Base-by-base conservation (phyloP, 202 grass and related monocot species). In the Saccharum hybrid region DNA sequence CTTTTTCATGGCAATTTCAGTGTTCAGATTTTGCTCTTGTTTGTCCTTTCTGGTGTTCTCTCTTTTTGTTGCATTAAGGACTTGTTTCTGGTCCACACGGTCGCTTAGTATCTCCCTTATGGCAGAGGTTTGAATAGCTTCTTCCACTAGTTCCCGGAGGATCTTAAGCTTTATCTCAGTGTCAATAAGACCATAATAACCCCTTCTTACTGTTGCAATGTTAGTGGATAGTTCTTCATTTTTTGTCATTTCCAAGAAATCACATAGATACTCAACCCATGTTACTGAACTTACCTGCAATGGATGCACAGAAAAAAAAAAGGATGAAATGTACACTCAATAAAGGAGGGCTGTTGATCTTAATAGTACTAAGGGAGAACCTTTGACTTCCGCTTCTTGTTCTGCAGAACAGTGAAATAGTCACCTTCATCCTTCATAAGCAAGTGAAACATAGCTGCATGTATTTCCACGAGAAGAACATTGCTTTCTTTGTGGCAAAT, bases 401-500 rank as follows among this genome's bases (percentile, higher is more conserved):
- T 79, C 51, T 68, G 72, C 36, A 83, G 69, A 81, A 37, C 34
- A 66, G 28, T 86, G 74, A 94, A 94, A 92, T 92, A 97, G 43
- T 97, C 85, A 85, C 87, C 81, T 74, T 88, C 77, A 83, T 94
- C 94, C 63, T 84, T 88, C 68, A 94, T 85, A 74, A 97, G 89
- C 77, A 97, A 90, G 72, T 83, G 77, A 48, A 97, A 69, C 28
- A 94, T 87, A 36, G 89, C 48, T 59, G 77, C 59, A 80, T 97
- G 94, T 57, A 97, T 68, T 76, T 97, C 94, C 65, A 90, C 68
- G 33, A 94, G 49, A 75, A 97, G 84, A 80, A 74, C 81, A 92
- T 87, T 94, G 76, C 77, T 90, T 73, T 97, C 94, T 90, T 90
- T 97, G 88, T 94, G 89, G 83, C 89, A 92, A 84, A 97, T 74